Evolutionary conservation across 2,329 filamentous ascomycete species (phyloP).

Genomic region (Daldinia sp.): DNA sequence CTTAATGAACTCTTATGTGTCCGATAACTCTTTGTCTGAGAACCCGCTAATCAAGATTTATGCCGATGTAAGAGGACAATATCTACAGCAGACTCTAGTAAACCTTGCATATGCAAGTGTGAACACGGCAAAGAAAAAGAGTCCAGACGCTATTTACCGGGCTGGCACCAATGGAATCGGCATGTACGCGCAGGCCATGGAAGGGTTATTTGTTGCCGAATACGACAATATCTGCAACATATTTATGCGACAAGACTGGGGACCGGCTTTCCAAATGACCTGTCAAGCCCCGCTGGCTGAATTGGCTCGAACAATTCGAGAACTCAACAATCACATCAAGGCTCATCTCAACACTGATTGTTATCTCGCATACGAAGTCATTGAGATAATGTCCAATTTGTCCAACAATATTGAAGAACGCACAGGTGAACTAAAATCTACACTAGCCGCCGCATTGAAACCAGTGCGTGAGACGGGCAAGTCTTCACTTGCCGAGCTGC

Average conservation of each 20-base stretch:
- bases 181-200: constrained; percentile 86
- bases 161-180: constrained; percentile 90
- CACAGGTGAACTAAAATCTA: constrained; percentile 84
- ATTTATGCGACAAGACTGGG: constrained; percentile 87
- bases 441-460: constrained; percentile 84
- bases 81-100: constrained; percentile 81
- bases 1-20: constrained; percentile 81
- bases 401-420: constrained; percentile 81
- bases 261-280: constrained; percentile 77
- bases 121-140: constrained; percentile 82
- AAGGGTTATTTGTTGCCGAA: constrained; percentile 86
- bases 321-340: constrained; percentile 90
- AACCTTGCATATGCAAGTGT: constrained; percentile 89
- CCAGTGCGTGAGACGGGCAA: constrained; percentile 94
- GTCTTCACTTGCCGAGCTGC: constrained; percentile 78
- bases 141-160: constrained; percentile 83
- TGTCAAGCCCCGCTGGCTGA: constrained; percentile 81
- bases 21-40: constrained; percentile 66
- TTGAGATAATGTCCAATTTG: constrained; percentile 84
- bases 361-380: constrained; percentile 93
- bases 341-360: constrained; percentile 88
- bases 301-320: constrained; percentile 83
- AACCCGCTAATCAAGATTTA: constrained; percentile 83
- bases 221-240: constrained; percentile 90
- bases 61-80: constrained; percentile 84